phyloP scores from a whole-genome alignment of 176 grass and related monocot genomes.

The Raddia guianensis region DNA sequence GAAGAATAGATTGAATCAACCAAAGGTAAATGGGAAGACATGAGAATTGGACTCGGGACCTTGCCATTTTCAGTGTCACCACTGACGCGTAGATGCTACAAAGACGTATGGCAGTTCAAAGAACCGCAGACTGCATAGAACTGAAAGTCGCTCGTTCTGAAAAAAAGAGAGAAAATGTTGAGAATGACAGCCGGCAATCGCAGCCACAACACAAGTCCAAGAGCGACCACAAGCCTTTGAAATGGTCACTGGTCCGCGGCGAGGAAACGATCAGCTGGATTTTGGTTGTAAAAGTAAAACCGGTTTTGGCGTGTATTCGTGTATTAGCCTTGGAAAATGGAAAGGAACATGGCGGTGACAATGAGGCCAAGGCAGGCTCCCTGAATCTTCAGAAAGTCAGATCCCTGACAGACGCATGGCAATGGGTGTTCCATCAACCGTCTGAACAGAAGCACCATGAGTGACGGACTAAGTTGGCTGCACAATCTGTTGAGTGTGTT shows the following conservation, averaged over 20 bases:
- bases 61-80: not conserved
- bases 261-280: constrained; percentile 32
- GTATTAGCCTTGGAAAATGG: not conserved
- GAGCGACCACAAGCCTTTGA: constrained; percentile 4
- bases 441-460: too few relatives aligned
- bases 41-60: not conserved
- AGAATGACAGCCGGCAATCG: not conserved
- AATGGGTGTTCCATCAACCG: too few relatives aligned
- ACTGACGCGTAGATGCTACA: not conserved
- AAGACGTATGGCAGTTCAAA: not conserved
- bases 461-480: too few relatives aligned
- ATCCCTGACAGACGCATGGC: not conserved
- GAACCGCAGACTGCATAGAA: not conserved
- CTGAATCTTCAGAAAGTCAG: not conserved
- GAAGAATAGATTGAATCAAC: too few relatives aligned
- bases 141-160: not conserved
- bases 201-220: not conserved
- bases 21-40: not conserved
- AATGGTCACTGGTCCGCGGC: constrained; percentile 39
- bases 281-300: constrained; percentile 21
- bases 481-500: too few relatives aligned
- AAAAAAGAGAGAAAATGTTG: not conserved
- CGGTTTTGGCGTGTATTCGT: not conserved
- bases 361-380: not conserved
- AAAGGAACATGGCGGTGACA: not conserved